Evolutionary conservation across 1,284 basidiomycete genomes (phyloP), one percentile per base, ranked within the genome.

Genomic region (Amylostereum chailletii): DNA sequence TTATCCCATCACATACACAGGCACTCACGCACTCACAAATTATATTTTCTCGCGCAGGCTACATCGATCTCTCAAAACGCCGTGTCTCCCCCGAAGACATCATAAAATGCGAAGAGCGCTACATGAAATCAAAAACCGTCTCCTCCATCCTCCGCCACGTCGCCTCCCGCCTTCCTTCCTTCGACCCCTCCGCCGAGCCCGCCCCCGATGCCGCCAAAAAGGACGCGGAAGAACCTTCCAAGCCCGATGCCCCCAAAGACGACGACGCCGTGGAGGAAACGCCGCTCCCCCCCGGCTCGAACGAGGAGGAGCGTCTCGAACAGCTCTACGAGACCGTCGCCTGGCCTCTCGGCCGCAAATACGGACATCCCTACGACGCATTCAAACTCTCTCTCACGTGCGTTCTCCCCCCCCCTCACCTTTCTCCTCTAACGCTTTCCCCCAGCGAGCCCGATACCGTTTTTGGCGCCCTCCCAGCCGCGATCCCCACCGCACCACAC

Each of bases 11-110:
- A 27, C 8, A 19, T 48, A 4, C 7, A 26, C 29, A 45, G 10
- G 27, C 19, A 37, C 34, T 53, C 19, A 27, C 31, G 45, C 29
- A 34, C 29, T 27, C 46, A 31, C 37, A 9, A 32, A 29, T 38
- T 39, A 37, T 34, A 30, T 51, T 19, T 19, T 19, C 19, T 19
- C 19, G 19, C 19, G 19, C 57, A 95, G 93, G 94, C 19, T 99
- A 99, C 72, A 99, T 99, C 63, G 95, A 99, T 79, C 76, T 99
- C 38, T 98, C 94, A 48, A 99, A 99, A 76, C 87, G 96, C 60
- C 88, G 96, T 62, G 95, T 99, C n/a, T 97, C 94, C 7, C 90
- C 95, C 7, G 96, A 99, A 67, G 95, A 99, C 67, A 95, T 99
- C 60, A 83, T 88, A 46, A 97, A 97, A 74, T 99, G 96, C 71